Evolutionary conservation across 768 basidiomycete species (phyloP).

Genomic region (Podaxis sp.): DNA sequence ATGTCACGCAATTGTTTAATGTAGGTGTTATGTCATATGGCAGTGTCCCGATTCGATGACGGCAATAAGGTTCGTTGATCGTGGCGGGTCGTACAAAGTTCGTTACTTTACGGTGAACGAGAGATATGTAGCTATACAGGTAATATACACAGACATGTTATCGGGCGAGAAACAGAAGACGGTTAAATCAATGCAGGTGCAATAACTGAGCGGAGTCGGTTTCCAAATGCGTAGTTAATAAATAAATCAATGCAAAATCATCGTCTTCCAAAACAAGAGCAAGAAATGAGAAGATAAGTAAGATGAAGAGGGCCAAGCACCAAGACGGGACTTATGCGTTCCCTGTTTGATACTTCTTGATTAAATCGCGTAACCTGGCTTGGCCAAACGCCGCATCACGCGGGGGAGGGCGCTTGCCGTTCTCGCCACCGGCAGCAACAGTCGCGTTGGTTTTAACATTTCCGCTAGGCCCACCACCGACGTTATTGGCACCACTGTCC

Average conservation of each 20-base stretch:
- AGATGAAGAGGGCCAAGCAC: background rate
- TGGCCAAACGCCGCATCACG: slow-evolving; percentile 72
- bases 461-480: background rate
- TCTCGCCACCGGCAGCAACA: background rate
- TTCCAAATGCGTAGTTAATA: background rate
- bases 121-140: no score
- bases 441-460: slow-evolving; percentile 1
- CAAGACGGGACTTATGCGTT: slow-evolving; percentile 16
- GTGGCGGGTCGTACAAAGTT: no score
- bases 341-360: slow-evolving; percentile 74
- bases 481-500: background rate
- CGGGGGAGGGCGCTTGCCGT: slow-evolving; percentile 13
- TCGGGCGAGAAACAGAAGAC: no score
- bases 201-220: no score
- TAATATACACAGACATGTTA: no score
- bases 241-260: background rate
- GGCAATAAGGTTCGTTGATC: no score
- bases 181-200: no score
- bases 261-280: background rate
- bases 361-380: slow-evolving; percentile 72
- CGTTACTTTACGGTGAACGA: no score
- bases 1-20: no score
- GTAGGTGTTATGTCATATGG: no score
- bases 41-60: no score
- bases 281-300: background rate